Evolutionary conservation across 108 stramenopile genomes (phyloP), one percentile per base, ranked within the genome.

Genomic region (Cyclostephanos invisitatus): DNA sequence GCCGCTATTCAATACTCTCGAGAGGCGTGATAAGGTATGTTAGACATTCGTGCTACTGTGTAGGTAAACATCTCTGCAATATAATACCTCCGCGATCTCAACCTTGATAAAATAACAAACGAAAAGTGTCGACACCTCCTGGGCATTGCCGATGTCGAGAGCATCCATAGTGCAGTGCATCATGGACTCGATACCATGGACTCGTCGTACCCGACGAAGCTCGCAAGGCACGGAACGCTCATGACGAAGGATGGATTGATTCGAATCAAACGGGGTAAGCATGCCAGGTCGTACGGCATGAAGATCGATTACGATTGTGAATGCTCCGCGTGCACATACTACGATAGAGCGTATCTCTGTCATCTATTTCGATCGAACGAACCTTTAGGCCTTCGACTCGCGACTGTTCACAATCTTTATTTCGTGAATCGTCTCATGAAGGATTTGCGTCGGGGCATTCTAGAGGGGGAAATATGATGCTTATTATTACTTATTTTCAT

Each of bases 371-470:
- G 76, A 68, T 74, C 82, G 8, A 80, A 68, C 49, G 87, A 86
- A 55, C 84, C 81, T 2, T 46, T 80, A 0, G 69, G 59, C 2
- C 63, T 70, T 36, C 59, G 58, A 29, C 73, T 88, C 11, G 75
- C 85, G 0, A 71, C 78, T 3, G 22, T 69, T 0, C 87, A 88
- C 62, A 88, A 88, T 61, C 53, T 88, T 17, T 32, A 64, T 50
- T 84, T 75, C 63, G 83, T 88, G 87, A 88, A 86, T 59, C 64
- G 69, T 3, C 27, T 84, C 32, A 86, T 88, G 85, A 40, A 62
- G 50, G 12, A 64, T 7, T 28, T 86, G 15, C 74, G 87, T 17
- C 53, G 28, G 7, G 63, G 64, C 18, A 87, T 87, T 42, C 35
- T 84, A 15, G 38, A 73, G 14, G 77, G 80, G 38, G 72, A 82